Conservation (phyloP, 129 eudicot genomes). For the Chrysanthemum makinoi region DNA sequence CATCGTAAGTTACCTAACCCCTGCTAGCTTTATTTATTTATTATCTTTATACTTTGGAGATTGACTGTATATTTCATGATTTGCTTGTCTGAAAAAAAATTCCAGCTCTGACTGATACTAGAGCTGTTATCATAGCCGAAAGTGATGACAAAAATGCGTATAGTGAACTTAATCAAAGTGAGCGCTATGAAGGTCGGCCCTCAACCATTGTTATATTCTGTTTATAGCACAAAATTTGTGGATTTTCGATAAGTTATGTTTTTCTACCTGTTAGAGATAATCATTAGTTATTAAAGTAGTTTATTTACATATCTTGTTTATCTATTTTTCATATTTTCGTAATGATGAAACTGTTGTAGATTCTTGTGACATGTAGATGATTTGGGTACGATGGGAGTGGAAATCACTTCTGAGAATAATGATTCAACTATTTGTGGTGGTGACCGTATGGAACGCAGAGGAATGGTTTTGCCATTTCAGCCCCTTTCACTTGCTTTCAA, state of each 20-base stretch:
- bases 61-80: conserved; percentile 13
- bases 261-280: neutral
- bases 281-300: too few relatives aligned
- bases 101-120: conserved; percentile 62
- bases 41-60: neutral
- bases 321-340: neutral
- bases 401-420: conserved; percentile 3
- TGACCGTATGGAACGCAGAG: conserved; percentile 39
- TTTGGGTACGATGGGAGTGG: conserved; percentile 38
- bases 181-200: conserved; percentile 24
- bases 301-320: too few relatives aligned
- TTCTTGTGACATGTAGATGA: conserved; percentile 14
- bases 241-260: neutral
- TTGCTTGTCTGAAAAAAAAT: conserved; percentile 1
- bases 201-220: conserved; percentile 9
- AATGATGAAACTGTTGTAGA: neutral
- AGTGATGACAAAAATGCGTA: conserved; percentile 28
- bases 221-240: neutral
- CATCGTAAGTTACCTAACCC: conserved; percentile 49
- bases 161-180: conserved; percentile 9
- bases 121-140: conserved; percentile 39
- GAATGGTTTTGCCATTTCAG: conserved; percentile 84
- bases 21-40: neutral
- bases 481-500: conserved; percentile 78
- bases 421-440: conserved; percentile 17